Base-by-base conservation (phyloP, 2,329 filamentous ascomycete genomes). In the Alternaria dauci region DNA sequence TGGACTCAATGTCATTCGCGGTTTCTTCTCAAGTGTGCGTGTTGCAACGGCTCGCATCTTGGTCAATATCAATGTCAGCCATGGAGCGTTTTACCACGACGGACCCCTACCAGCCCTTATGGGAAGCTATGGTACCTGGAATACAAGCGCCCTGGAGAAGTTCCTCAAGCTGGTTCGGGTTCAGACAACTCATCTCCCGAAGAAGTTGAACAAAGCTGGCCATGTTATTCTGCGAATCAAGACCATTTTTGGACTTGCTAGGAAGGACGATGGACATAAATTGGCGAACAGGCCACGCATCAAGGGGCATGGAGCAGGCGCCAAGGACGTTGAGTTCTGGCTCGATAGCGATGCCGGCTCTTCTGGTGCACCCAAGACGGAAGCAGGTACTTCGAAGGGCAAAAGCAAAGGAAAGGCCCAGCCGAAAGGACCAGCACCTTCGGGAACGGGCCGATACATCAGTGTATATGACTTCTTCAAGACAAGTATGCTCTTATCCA, bases 51-150 rank as follows among this genome's bases (percentile, higher is more conserved):
- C 81, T 39, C 82, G 86, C 7, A 77, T 89, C 14, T 70, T 90
- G 1, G 73, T 89, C 25, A 90, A 90, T 52, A 79, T 89, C 2
- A 87, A 89, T 54, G 85, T 89, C 43, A 86, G 84, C 16, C 82
- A 84, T 58, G 80, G 82, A 2, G 86, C 86, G 0, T 88, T 87
- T 66, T 87, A 86, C 69, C 76, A 84, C 55, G 68, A 78, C 1
- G 78, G 78, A 2, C 72, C 74, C 4, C 66, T 88, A 1, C 39
- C 61, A 5, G 38, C 42, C 14, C 62, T 76, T 3, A 76, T 75
- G 67, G 36, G 50, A 4, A 56, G 44, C 9, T 74, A 69, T 8
- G 60, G 61, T 26, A 41, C 30, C n/a, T 47, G 55, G 1, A 70
- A 62, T 38, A 66, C 58, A 4, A 59, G 44, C 5, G 62, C 59